A percentile compares a stretch with the other conserved stretches of the same genome.
Conservation (phyloP, 768 basidiomycete species). For the Panaeolus cyanescens region DNA sequence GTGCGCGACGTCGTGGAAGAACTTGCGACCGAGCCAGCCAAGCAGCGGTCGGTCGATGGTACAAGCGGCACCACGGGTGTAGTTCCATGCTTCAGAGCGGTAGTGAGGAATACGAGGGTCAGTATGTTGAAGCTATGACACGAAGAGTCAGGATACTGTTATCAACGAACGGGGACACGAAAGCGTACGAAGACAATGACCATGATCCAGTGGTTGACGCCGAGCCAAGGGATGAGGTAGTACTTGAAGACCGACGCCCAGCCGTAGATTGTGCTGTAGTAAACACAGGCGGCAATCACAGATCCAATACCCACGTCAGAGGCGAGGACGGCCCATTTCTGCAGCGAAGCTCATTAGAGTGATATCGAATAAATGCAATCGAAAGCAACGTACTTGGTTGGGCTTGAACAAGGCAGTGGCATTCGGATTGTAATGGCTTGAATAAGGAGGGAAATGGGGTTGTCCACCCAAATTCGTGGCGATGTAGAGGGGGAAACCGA, state of each 20-base stretch:
- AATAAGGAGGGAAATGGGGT: not conserved
- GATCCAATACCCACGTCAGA: not conserved
- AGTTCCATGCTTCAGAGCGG: constrained; percentile 45
- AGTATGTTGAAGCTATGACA: constrained; percentile 36
- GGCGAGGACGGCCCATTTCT: not conserved
- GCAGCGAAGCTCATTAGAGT: not conserved
- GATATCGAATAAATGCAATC: not conserved
- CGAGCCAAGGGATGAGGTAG: constrained; percentile 1
- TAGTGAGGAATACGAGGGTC: constrained; percentile 48
- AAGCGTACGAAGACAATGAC: not conserved
- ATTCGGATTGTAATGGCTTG: not conserved
- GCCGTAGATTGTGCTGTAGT: not conserved
- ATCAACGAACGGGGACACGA: not conserved
- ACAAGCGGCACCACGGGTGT: constrained; percentile 47
- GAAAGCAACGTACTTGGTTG: not conserved
- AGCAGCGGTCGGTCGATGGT: constrained; percentile 49
- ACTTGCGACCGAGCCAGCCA: constrained; percentile 52
- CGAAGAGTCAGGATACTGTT: not conserved
- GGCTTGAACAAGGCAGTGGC: not conserved
- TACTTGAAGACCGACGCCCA: not conserved
- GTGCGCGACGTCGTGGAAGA: constrained; percentile 50
- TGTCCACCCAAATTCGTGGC: not conserved
- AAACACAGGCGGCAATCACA: not conserved
- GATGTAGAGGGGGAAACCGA: not conserved
- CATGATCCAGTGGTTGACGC: constrained; percentile 3